These are phyloP conservation scores for Coemansia sp. DNA, from an alignment of 192 early-diverging fungal species.

Conservation along the genomic window DNA sequence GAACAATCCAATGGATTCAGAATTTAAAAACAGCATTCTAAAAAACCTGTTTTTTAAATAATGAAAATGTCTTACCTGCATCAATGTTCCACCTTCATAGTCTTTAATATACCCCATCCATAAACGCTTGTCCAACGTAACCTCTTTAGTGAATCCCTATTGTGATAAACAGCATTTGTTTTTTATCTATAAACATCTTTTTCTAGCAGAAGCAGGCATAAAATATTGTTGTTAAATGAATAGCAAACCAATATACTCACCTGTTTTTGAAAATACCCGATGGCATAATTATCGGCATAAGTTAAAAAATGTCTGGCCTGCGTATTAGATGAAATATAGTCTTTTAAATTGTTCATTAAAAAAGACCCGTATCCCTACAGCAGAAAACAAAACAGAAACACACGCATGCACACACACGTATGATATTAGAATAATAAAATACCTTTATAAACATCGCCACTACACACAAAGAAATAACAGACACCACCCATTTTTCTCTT, in stretches of 20 bases:
- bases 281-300: constrained; percentile 99
- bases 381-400: neutral
- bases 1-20: no score
- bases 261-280: constrained; percentile 98
- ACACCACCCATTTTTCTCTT: neutral
- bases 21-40: no score
- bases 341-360: constrained; percentile 95
- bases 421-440: neutral
- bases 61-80: constrained; percentile 59
- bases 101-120: constrained; percentile 99
- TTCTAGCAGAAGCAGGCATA: neutral
- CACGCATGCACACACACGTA: neutral
- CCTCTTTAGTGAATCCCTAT: constrained; percentile 94
- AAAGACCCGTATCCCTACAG: constrained; percentile 90
- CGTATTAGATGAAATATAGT: constrained; percentile 74
- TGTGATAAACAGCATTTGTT: neutral
- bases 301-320: constrained; percentile 87
- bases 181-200: neutral
- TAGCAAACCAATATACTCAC: constrained; percentile 34
- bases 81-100: constrained; percentile 97
- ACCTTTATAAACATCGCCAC: neutral
- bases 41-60: neutral
- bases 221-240: no score
- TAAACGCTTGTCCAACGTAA: constrained; percentile 83
- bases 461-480: no score